A percentile compares a stretch with the other conserved stretches of the same genome.
Evolutionary conservation across 2,329 filamentous ascomycete species (phyloP).

Genomic region (Mycosphaerelloides madeirae): DNA sequence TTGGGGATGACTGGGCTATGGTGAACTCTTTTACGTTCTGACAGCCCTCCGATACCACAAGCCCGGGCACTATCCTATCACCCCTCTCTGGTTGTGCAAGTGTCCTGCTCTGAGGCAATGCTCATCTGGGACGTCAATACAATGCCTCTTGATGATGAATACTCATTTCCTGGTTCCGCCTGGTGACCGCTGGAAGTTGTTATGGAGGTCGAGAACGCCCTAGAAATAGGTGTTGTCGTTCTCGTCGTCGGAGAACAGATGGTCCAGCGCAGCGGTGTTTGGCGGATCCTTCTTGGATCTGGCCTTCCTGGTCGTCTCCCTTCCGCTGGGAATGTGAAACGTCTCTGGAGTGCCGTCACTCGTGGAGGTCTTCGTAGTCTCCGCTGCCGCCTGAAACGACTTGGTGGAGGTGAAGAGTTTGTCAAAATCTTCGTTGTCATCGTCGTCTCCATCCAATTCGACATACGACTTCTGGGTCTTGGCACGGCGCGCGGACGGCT

Average conservation of each 20-base stretch:
- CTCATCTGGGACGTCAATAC: too few relatives aligned
- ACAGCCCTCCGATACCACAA: too few relatives aligned
- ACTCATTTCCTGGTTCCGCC: too few relatives aligned
- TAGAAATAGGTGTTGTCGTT: conserved; percentile 1
- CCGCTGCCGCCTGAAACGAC: background rate
- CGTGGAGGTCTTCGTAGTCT: conserved; percentile 1
- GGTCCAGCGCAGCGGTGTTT: conserved; percentile 1
- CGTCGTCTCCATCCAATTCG: conserved; percentile 6
- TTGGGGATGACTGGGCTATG: conserved; percentile 34
- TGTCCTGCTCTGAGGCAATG: too few relatives aligned
- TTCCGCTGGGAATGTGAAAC: background rate
- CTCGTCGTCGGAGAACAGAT: conserved; percentile 3
- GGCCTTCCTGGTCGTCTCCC: conserved; percentile 1
- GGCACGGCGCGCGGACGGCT: conserved; percentile 12
- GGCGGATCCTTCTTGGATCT: conserved; percentile 6
- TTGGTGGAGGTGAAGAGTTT: background rate
- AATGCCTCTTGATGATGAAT: too few relatives aligned
- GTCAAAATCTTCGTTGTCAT: background rate
- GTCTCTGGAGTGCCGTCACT: background rate
- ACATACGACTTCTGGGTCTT: conserved; percentile 9
- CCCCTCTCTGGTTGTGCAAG: too few relatives aligned
- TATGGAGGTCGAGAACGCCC: too few relatives aligned
- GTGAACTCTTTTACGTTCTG: conserved; percentile 23
- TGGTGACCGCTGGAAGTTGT: too few relatives aligned
- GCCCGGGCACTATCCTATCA: too few relatives aligned